A percentile compares a stretch with the other conserved stretches of the same genome.
phyloP scores from a whole-genome alignment of 2,329 filamentous ascomycete species.

The Aciculosporium take region DNA sequence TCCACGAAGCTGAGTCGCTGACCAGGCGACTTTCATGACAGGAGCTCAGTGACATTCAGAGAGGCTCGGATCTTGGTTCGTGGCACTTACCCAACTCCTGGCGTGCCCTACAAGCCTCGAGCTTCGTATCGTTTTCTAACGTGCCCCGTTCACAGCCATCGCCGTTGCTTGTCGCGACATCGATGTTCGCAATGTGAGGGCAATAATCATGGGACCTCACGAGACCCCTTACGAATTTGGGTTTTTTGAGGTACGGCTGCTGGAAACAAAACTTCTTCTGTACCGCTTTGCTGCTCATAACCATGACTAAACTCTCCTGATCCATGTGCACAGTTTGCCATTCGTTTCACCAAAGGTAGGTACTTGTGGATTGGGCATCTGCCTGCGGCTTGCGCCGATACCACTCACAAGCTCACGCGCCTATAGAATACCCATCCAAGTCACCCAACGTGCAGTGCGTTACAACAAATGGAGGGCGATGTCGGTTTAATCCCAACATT shows the following conservation, averaged over 20 bases:
- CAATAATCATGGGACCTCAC: slow-evolving; percentile 80
- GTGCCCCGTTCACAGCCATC: slow-evolving; percentile 41
- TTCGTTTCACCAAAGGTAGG: slow-evolving; percentile 70
- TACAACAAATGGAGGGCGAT: slow-evolving; percentile 79
- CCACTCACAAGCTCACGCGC: neutral
- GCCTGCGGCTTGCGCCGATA: neutral
- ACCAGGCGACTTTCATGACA: slow-evolving; percentile 20
- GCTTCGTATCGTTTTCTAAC: neutral
- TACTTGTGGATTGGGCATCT: slow-evolving; percentile 18
- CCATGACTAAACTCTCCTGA: neutral
- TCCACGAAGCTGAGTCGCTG: slow-evolving; percentile 8
- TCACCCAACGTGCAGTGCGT: slow-evolving; percentile 48
- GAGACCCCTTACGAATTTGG: slow-evolving; percentile 95
- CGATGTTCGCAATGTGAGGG: slow-evolving; percentile 77
- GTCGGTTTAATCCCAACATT: slow-evolving; percentile 93
- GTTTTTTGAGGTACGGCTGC: slow-evolving; percentile 67
- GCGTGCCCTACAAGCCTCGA: neutral
- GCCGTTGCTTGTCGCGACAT: slow-evolving; percentile 77
- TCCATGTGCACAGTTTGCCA: slow-evolving; percentile 45
- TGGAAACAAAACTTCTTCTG: neutral
- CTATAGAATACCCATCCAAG: slow-evolving; percentile 64
- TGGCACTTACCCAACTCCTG: slow-evolving; percentile 9
- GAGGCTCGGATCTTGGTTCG: slow-evolving; percentile 70
- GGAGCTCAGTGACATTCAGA: slow-evolving; percentile 79
- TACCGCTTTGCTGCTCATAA: neutral